Conservation (phyloP, 2,329 filamentous ascomycete genomes). For the Macrophomina pseudophaseolina region DNA sequence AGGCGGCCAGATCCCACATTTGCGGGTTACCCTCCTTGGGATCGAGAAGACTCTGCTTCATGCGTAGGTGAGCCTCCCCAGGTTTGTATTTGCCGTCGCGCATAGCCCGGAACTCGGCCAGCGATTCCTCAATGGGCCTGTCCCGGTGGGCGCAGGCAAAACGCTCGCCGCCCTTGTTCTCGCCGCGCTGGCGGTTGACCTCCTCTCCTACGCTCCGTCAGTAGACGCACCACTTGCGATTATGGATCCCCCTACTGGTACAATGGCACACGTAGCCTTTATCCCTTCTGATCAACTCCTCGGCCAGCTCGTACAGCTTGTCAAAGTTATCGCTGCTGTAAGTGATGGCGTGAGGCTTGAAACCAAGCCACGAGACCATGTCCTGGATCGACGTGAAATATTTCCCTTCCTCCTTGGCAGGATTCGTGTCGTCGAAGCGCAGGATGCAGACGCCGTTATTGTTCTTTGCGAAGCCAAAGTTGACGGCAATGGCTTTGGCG, state of each 20-base stretch:
- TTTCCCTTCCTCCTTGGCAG: conserved; percentile 86
- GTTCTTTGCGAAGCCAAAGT: conserved; percentile 90
- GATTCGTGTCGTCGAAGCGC: conserved; percentile 94
- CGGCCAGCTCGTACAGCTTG: conserved; percentile 83
- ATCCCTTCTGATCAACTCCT: conserved; percentile 76
- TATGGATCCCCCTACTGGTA: conserved; percentile 51
- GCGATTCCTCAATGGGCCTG: conserved; percentile 74
- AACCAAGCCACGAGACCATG: conserved; percentile 85
- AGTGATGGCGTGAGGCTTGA: conserved; percentile 78
- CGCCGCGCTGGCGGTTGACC: conserved; percentile 84
- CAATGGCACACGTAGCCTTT: conserved; percentile 87
- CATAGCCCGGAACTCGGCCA: conserved; percentile 88
- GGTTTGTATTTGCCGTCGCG: conserved; percentile 87
- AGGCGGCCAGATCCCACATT: conserved; percentile 96
- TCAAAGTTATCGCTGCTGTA: conserved; percentile 92
- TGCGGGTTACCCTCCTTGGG: conserved; percentile 81
- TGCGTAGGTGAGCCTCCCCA: conserved; percentile 81
- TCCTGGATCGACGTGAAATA: conserved; percentile 91
- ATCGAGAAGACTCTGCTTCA: conserved; percentile 78
- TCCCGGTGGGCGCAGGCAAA: conserved; percentile 83
- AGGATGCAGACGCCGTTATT: conserved; percentile 79
- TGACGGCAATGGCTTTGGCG: conserved; percentile 92
- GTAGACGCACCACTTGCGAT: conserved; percentile 21
- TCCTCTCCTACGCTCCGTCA: conserved; percentile 64
- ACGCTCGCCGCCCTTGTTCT: conserved; percentile 67